These are phyloP conservation scores for Epichloe gansuensis DNA, from an alignment of 2,329 filamentous ascomycete genomes.

Conservation along the genomic window DNA sequence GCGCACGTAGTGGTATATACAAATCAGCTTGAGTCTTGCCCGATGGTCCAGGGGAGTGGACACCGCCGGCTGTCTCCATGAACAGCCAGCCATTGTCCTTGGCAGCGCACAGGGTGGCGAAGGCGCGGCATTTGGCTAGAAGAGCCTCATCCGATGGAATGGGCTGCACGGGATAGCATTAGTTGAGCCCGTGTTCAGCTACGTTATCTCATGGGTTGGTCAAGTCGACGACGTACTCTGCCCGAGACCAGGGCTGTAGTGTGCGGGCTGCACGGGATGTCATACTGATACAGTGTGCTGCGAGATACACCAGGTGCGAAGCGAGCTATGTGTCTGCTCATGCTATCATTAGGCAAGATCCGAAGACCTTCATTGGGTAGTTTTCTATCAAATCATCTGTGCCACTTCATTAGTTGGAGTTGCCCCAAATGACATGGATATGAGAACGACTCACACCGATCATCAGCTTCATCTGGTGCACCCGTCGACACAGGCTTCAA, in stretches of 20 bases:
- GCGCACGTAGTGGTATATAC: conserved; percentile 60
- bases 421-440: background rate
- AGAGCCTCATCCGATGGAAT: conserved; percentile 39
- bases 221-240: conserved; percentile 20
- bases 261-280: conserved; percentile 65
- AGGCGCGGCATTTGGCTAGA: conserved; percentile 24
- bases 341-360: background rate
- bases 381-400: background rate
- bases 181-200: background rate
- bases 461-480: conserved; percentile 54
- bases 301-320: conserved; percentile 38
- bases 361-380: background rate
- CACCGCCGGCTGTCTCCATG: conserved; percentile 71
- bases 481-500: conserved; percentile 78
- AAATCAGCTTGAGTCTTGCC: conserved; percentile 67
- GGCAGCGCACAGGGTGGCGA: conserved; percentile 30
- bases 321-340: conserved; percentile 45
- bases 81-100: conserved; percentile 45
- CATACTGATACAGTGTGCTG: conserved; percentile 57
- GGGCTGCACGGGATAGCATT: conserved; percentile 20
- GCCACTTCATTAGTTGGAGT: background rate
- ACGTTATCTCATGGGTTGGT: background rate
- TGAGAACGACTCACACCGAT: conserved; percentile 35
- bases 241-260: conserved; percentile 45
- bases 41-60: conserved; percentile 62